Base-by-base conservation (phyloP, 164 flowering plant species). In the Nelumbo lutea region DNA sequence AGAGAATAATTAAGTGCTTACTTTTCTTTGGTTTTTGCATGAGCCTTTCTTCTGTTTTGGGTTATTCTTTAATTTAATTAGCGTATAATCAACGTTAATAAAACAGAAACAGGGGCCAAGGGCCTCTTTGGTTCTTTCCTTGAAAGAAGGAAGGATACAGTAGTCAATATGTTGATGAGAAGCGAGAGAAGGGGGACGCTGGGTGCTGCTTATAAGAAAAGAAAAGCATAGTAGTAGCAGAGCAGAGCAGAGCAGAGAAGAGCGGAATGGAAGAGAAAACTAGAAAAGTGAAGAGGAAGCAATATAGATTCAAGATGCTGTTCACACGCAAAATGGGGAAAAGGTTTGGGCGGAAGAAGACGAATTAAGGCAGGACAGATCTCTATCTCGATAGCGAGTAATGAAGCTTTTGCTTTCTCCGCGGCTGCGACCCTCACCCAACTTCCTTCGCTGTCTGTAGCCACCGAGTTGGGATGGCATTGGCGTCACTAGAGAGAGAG, bases 241-340 rank as follows among this genome's bases (percentile, higher is more conserved):
- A 62, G 42, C 45, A 47, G 39, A 44, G 67, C 61, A 62, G 65
- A 42, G 56, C 45, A 27, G 45, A 47, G 48, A 48, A 40, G 6
- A 44, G 58, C 1, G 41, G 42, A 44, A 27, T 5, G 39, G 40
- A 44, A 63, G 9, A 47, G 39, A 38, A 56, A 58, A 27, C 7
- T 9, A 27, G 4, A 53, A 53, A 6, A 50, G 75, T 65, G 67
- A 70, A 72, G 71, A 76, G 3, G 66, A 78, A 75, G 73, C 5
- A 63, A 71, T 42, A 72, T 55, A 77, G 77, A 73, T 72, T 69
- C 73, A 39, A 53, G 57, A 53, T 53, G n/a, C 2, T 53, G 14
- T 53, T 53, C 57, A 53, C 57, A 53, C 57, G 55, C n/a, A 9
- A 53, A 9, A 53, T 53, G 14, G 14, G 57, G 14, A 53, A 53